Conservation (phyloP, 257 asterid genomes). For the Nicotiana sylvestris region DNA sequence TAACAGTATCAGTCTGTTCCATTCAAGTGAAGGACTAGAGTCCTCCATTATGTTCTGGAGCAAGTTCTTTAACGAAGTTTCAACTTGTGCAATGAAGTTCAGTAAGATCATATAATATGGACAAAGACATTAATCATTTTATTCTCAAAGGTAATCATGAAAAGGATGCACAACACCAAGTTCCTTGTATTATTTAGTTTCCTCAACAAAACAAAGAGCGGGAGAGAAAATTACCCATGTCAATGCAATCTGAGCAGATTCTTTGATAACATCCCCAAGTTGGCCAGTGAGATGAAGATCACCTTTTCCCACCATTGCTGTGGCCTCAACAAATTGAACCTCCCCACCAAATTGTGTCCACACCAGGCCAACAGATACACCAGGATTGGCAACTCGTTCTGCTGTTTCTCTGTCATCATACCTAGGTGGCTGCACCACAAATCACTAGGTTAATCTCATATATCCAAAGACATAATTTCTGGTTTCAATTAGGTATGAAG, state of each 20-base stretch:
- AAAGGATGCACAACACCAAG: background rate
- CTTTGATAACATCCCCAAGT: constrained; percentile 96
- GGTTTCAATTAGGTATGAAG: constrained; percentile 9
- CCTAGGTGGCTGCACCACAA: constrained; percentile 70
- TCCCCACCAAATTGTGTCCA: constrained; percentile 97
- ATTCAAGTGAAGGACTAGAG: background rate
- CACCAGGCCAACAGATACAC: constrained; percentile 92
- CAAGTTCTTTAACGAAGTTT: background rate
- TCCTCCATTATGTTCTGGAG: background rate
- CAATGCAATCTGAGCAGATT: constrained; percentile 97
- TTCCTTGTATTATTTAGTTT: background rate
- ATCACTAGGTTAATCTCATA: constrained; percentile 15
- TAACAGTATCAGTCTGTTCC: background rate
- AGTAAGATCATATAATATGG: background rate
- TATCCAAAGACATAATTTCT: background rate
- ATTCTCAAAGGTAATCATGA: background rate
- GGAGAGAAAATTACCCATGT: constrained; percentile 70
- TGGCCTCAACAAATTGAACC: constrained; percentile 97
- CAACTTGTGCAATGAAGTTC: background rate
- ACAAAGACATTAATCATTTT: background rate
- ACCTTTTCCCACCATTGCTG: constrained; percentile 91
- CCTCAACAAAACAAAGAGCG: background rate
- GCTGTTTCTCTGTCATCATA: constrained; percentile 88
- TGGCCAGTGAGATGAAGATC: constrained; percentile 97
- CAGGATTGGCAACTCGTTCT: constrained; percentile 85